These are phyloP conservation scores for Exobasidium cylindrosporum DNA, from an alignment of 1,284 basidiomycete genomes.

Conservation along the genomic window DNA sequence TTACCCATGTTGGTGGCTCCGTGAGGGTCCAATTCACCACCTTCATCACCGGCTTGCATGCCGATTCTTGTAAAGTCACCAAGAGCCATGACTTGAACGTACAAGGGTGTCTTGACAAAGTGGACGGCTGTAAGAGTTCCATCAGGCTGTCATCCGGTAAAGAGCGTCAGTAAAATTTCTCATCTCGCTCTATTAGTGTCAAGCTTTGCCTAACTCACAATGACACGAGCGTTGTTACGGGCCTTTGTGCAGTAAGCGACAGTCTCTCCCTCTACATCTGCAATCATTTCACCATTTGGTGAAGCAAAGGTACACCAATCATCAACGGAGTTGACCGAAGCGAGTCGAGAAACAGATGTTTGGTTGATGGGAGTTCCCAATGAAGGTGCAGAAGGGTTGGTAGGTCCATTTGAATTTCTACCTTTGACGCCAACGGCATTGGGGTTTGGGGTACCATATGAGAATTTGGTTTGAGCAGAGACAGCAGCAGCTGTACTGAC, in stretches of 20 bases:
- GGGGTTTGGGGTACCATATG: constrained; percentile 38
- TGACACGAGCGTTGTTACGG: constrained; percentile 54
- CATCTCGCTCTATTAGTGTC: too few relatives aligned
- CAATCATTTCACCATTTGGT: constrained; percentile 61
- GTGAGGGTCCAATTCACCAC: constrained; percentile 55
- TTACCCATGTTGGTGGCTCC: constrained; percentile 57
- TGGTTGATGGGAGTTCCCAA: constrained; percentile 53
- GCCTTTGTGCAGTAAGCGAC: constrained; percentile 71
- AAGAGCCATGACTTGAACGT: constrained; percentile 59
- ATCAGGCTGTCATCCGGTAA: too few relatives aligned
- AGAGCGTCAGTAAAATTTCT: too few relatives aligned
- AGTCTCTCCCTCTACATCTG: constrained; percentile 66
- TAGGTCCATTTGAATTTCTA: constrained; percentile 34
- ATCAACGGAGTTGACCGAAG: constrained; percentile 49
- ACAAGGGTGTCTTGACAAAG: constrained; percentile 54
- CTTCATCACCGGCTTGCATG: constrained; percentile 40
- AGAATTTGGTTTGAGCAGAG: constrained; percentile 29
- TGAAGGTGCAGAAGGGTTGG: constrained; percentile 43
- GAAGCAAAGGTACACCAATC: constrained; percentile 56
- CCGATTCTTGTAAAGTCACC: constrained; percentile 55
- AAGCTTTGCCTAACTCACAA: constrained; percentile 18
- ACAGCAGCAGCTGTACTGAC: constrained; percentile 24
- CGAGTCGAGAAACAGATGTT: constrained; percentile 45
- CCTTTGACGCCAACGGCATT: constrained; percentile 42
- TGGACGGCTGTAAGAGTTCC: constrained; percentile 51